phyloP scores from a whole-genome alignment of 306 rosid genomes.

The Abrus precatorius region DNA sequence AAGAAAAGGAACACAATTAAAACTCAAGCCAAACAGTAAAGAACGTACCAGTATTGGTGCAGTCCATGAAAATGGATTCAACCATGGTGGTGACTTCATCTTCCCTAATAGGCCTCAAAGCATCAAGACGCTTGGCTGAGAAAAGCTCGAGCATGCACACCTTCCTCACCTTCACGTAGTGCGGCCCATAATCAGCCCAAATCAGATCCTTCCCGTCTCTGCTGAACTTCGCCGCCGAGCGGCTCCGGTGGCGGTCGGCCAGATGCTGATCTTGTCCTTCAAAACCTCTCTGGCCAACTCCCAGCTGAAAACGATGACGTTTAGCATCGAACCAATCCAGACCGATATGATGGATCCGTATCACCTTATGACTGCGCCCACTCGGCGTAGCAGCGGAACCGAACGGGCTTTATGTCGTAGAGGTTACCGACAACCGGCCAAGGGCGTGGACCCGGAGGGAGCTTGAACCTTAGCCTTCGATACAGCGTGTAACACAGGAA shows the following conservation, averaged over 20 bases:
- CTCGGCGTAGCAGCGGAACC: constrained; percentile 85
- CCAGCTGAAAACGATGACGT: constrained; percentile 73
- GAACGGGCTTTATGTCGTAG: constrained; percentile 78
- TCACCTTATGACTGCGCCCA: constrained; percentile 62
- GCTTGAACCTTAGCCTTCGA: constrained; percentile 69
- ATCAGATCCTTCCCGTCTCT: constrained; percentile 83
- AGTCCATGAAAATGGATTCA: constrained; percentile 70
- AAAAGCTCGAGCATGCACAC: constrained; percentile 94
- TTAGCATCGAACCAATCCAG: constrained; percentile 83
- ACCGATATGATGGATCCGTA: constrained; percentile 91
- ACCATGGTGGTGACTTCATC: constrained; percentile 95
- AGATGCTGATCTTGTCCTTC: constrained; percentile 82
- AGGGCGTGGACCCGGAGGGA: constrained; percentile 86
- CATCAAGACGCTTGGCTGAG: constrained; percentile 73
- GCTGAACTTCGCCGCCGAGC: constrained; percentile 84
- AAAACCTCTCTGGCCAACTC: constrained; percentile 77
- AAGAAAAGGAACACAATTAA: background rate
- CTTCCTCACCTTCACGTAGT: constrained; percentile 95
- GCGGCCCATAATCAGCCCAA: constrained; percentile 97
- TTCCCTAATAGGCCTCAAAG: constrained; percentile 80
- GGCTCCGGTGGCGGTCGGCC: constrained; percentile 74
- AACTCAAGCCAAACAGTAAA: background rate
- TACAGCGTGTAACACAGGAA: constrained; percentile 56
- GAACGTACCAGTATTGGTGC: constrained; percentile 61
- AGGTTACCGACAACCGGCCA: constrained; percentile 93